Base-by-base conservation (phyloP, 2,329 filamentous ascomycete genomes). In the Elsinoe perseae region DNA sequence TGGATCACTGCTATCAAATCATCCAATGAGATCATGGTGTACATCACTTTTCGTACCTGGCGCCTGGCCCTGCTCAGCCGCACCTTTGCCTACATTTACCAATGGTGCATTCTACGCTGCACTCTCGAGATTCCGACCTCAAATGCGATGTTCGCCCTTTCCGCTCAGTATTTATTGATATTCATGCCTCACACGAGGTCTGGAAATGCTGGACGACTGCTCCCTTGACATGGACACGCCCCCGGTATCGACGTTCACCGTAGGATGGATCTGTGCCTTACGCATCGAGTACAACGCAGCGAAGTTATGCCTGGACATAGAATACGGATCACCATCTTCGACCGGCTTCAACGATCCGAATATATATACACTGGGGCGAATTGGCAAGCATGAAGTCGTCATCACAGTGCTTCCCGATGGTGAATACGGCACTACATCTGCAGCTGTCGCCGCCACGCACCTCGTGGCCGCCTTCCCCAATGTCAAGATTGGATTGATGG, bases 401-500 rank as follows among this genome's bases (percentile, higher is more conserved):
- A 40, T 64, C 27, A 61, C 58, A 3, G 61, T 57, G 12, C 58
- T 63, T 1, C 62, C 60, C 2, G 54, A 25, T 21, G 60, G 61
- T 23, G 18, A 25, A 1, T 52, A 50, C n/a, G 61, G 61, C 1
- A 57, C 28, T 0, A 44, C 42, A 4, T 52, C 62, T 14, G 62
- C 62, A 2, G 43, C 61, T 1, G 28, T 46, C 0, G 58, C 59
- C n/a, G 61, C 60, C 23, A 54, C 32, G 21, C 50, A 60, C n/a
- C 60, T 60, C 59, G 50, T 12, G 7, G 23, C 28, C 2, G 58
- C 56, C 36, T 62, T 62, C 34, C 54, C 44, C 14, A 28, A 27
- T 16, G n/a, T 64, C 40, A 27, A 44, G 9, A 46, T 64, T 23
- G 59, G 62, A 4, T 48, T 65, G 4, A 57, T 64, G 58, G 62